Evolutionary conservation across 140 eudicot species (phyloP).

Genomic region (Bidens hawaiensis): DNA sequence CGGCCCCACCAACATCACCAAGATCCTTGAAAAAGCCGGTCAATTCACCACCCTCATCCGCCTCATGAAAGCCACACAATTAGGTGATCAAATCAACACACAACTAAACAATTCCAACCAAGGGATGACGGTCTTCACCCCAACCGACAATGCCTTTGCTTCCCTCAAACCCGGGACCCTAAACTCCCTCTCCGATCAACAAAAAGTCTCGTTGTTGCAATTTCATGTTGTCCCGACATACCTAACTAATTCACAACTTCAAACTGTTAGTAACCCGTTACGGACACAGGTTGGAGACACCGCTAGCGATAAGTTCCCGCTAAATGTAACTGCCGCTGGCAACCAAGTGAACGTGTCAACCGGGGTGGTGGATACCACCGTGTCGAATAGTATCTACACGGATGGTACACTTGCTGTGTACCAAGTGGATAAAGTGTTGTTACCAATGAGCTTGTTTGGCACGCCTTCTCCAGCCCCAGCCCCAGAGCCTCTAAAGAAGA

Average conservation of each 20-base stretch:
- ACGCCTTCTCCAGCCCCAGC: constrained; percentile 61
- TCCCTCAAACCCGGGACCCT: constrained; percentile 67
- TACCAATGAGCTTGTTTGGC: constrained; percentile 59
- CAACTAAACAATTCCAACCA: constrained; percentile 81
- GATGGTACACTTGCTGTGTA: constrained; percentile 71
- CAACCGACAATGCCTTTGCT: constrained; percentile 78
- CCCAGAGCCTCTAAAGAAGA: constrained; percentile 44
- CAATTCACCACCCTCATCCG: constrained; percentile 74
- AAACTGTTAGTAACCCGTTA: constrained; percentile 78
- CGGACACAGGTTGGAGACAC: constrained; percentile 83
- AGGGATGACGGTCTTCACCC: constrained; percentile 78
- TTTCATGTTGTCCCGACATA: constrained; percentile 61
- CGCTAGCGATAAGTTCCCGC: constrained; percentile 43
- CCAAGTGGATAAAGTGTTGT: constrained; percentile 71
- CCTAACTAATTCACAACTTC: constrained; percentile 57
- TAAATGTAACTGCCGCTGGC: constrained; percentile 67
- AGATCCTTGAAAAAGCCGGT: constrained; percentile 77
- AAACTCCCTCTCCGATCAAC: constrained; percentile 69
- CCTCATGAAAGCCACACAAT: constrained; percentile 50
- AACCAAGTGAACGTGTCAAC: constrained; percentile 76
- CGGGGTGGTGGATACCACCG: constrained; percentile 57
- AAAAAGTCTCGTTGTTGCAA: constrained; percentile 64
- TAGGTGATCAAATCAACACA: constrained; percentile 65
- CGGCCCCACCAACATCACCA: constrained; percentile 74
- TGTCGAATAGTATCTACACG: constrained; percentile 54